Evolutionary conservation across 2,329 filamentous ascomycete species (phyloP), one percentile per base, ranked within the genome.

Genomic region (Setomelanomma holmii): DNA sequence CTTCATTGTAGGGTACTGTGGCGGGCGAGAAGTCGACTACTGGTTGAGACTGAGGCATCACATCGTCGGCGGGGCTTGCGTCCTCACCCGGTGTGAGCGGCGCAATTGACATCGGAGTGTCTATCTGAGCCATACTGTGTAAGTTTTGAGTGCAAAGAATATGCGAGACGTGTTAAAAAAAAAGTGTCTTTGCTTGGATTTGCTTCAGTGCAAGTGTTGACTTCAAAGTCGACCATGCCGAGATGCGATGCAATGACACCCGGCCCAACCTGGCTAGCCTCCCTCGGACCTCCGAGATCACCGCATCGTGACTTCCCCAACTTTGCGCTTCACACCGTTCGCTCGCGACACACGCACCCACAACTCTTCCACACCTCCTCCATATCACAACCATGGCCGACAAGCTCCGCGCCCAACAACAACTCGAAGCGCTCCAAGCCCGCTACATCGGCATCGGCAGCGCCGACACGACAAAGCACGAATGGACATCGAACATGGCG

Each of bases 401-500:
- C 81, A 99, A 99, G 80, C 89, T 99, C 61, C 93, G 95, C 73
- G 95, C 91, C 8, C 91, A 96, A 67, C 95, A 99, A 78, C 95
- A 99, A 76, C 93, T 99, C 72, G 95, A 99, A 78, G 89, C 92
- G 60, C 89, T 98, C 16, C 95, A 99, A 78, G 89, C 93, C 69
- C 96, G 96, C 70, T 97, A 95, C 80, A 84, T 99, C 68, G 95
- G 95, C 64, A 98, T 95, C 4, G 95, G 95, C 20, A 93, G 97
- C 76, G 91, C 93, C 38, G 95, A 99, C 79, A 98, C 93, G 12
- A 96, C 92, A 21, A 96, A 91, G 76, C 95, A 95, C 87, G 95
- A 99, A 79, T 99, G 93, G 92, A 89, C 89, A 44, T 93, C 90
- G 54, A 99, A 98, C 79, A 93, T 98, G 72, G 86, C 92, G 72